Evolutionary conservation across 768 basidiomycete genomes (phyloP), one percentile per base, ranked within the genome.

Genomic region (Suillus brevipes): DNA sequence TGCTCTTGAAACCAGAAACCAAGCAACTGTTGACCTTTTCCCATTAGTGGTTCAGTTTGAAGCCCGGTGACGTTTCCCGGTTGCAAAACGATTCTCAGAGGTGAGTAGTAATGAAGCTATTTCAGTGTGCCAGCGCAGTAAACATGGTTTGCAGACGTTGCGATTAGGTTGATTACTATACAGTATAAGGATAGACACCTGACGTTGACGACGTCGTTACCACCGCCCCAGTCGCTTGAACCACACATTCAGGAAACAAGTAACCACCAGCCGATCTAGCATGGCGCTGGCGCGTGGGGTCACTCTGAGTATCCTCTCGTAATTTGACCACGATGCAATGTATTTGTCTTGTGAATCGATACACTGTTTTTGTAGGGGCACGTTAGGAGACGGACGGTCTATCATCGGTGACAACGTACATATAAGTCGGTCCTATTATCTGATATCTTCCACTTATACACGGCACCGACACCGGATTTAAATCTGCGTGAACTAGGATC

Each of bases 371-470:
- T 25, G 36, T 40, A 40, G 23, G 57, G 25, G 16, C 25, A 16
- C 52, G 37, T 66, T 31, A 66, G 42, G 37, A 50, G 52, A 23
- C 37, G 43, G 23, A 61, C 25, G 50, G 12, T 58, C 25, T 1
- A 36, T 31, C 7, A 23, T 60, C 38, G 45, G 16, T 16, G 42
- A 40, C 28, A 8, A 72, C 85, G 67, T 69, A 86, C 86, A 62
- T 80, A 75, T 60, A 87, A 76, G 70, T 84, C 81, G 42, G 55
- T 65, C 58, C 77, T 78, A 60, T 82, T 80, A 50, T 81, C 79
- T 58, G 73, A 71, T 43, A 81, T 72, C 73, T 84, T 87, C 86
- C 86, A 87, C 67, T 86, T 87, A 77, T 87, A 87, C 68, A 84
- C 82, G 36, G 76, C 70, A 43, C 80, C 80, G 6, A 72, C 74